Evolutionary conservation across 148 eudicot genomes (phyloP), one percentile per base, ranked within the genome.

Genomic region (Nepenthes mirabilis): DNA sequence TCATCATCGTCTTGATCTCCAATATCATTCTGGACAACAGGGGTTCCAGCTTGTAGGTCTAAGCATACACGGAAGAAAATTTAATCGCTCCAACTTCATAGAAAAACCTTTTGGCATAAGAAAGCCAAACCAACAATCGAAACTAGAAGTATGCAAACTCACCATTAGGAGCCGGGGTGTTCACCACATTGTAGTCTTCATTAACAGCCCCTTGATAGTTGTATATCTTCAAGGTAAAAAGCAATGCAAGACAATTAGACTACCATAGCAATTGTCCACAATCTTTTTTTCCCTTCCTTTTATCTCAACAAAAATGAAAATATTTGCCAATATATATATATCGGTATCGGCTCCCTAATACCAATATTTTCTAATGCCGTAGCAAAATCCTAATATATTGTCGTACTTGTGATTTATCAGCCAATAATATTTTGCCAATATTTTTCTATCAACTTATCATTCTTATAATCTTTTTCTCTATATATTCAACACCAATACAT

Each of bases 101-200:
- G 34, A 33, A 61, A 33, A 37, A 2, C 37, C 53, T 49, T 10
- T 11, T 11, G 48, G 48, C 48, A 45, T 45, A 11, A 40, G 45
- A 8, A 40, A 40, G 8, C 45, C 23, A 54, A 68, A 69, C 56
- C 33, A 72, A n/a, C 59, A 13, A 59, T 35, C 55, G 57, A 37
- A 47, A 68, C 54, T 55, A 58, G 55, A 62, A 73, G 47, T 33
- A 64, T 68, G 53, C 47, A 61, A 47, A 48, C 79, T 58, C 78
- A 91, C 96, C 96, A 68, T 76, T 73, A 59, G 95, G 89, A 45
- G 87, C 84, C 2, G 98, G 98, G 10, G 98, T 91, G 75, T 79
- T 86, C 55, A 80, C 95, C 52, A 67, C 76, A 68, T 87, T 87
- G 74, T 93, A 93, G 75, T 93, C 98, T 73, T 93, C 98, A 70